Conservation (phyloP, 1,284 basidiomycete genomes). For the Agroathelia rolfsii region DNA sequence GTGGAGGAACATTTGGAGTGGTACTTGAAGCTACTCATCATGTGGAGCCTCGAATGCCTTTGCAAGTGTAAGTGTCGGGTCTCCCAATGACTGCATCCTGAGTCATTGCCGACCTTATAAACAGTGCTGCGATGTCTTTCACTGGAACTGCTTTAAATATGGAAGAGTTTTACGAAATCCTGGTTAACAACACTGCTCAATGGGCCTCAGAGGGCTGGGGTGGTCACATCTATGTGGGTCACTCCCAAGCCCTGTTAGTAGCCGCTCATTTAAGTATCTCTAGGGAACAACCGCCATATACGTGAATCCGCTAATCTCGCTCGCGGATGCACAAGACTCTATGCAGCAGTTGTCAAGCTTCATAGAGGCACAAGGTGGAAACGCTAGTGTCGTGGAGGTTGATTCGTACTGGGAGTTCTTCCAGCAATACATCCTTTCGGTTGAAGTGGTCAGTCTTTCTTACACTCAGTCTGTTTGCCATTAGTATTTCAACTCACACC, state of each 20-base stretch:
- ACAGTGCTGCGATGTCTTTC: conserved; percentile 15
- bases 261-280: too few species aligned
- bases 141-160: conserved; percentile 11
- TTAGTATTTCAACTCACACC: background rate
- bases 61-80: conserved; percentile 10
- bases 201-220: conserved; percentile 46
- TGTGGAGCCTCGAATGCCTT: conserved; percentile 6
- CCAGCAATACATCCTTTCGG: conserved; percentile 18
- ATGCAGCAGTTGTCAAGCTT: conserved; percentile 32
- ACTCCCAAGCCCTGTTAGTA: too few species aligned
- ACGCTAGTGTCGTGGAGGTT: conserved; percentile 21
- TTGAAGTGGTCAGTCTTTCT: conserved; percentile 16
- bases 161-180: conserved; percentile 17
- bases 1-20: conserved; percentile 17
- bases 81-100: too few species aligned
- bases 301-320: conserved; percentile 15
- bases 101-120: background rate
- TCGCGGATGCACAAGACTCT: conserved; percentile 24
- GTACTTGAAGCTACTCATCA: conserved; percentile 7
- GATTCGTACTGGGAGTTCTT: conserved; percentile 24
- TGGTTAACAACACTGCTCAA: conserved; percentile 26
- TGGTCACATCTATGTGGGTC: conserved; percentile 29
- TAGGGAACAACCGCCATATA: conserved; percentile 16
- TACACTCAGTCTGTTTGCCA: too few species aligned
- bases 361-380: conserved; percentile 24